Evolutionary conservation across 2,329 filamentous ascomycete genomes (phyloP).

Genomic region (Pseudomassariella vexata): DNA sequence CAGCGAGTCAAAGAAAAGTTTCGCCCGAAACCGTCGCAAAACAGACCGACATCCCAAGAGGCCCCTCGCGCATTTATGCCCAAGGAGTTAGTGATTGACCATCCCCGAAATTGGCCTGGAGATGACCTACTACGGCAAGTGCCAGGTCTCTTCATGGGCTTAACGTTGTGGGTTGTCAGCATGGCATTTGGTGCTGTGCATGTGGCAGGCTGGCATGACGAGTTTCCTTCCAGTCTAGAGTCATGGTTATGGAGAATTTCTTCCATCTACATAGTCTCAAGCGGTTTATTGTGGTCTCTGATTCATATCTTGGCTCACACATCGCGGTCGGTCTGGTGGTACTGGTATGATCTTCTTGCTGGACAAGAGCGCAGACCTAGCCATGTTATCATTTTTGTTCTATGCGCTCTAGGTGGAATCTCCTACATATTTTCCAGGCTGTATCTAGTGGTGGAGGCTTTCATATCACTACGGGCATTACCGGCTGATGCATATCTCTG

Average conservation of each 20-base stretch:
- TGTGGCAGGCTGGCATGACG: conserved; percentile 18
- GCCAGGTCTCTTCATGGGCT: conserved; percentile 5
- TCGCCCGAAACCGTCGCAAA: background rate
- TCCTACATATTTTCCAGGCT: background rate
- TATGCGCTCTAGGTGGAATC: background rate
- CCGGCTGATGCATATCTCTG: background rate
- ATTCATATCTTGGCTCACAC: conserved; percentile 7
- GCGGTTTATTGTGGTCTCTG: conserved; percentile 8
- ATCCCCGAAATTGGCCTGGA: conserved; percentile 6
- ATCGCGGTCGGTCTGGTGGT: background rate
- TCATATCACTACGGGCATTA: background rate
- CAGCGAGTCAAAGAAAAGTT: background rate
- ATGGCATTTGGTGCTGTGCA: conserved; percentile 11
- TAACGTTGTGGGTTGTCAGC: conserved; percentile 7
- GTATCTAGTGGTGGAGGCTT: background rate
- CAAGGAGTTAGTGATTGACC: conserved; percentile 6
- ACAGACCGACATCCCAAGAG: no score
- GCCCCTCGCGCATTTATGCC: no score
- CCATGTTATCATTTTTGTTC: conserved; percentile 11
- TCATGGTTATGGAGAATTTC: conserved; percentile 15
- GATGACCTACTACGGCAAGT: conserved; percentile 8
- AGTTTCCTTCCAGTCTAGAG: conserved; percentile 17
- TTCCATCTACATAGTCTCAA: conserved; percentile 12
- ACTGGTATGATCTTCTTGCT: background rate
- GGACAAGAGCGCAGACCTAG: background rate